Evolutionary conservation across 768 basidiomycete species (phyloP), one percentile per base, ranked within the genome.

Genomic region (Pulveroboletus ravenelii): DNA sequence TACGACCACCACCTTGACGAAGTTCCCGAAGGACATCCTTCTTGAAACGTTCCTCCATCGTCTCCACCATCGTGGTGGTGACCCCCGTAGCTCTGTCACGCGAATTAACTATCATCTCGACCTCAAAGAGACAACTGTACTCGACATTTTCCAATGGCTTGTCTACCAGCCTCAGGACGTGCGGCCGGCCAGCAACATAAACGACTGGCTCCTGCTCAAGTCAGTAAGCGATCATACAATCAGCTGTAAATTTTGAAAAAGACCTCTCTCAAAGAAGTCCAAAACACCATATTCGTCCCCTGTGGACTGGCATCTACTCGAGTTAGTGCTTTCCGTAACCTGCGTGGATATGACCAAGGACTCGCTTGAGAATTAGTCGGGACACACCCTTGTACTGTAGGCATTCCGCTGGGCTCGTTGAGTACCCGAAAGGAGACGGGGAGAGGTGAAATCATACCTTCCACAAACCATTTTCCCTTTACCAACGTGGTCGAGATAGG

Each of bases 261-360:
- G 45, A 87, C 90, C 74, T 97, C 93, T 63, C 96, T 79, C 51
- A 99, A 67, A 0, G 90, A 94, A n/a, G 93, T 97, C 96, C 96
- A 98, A 53, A 81, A 85, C 13, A 93, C 86, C 56, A 67, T 78
- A 50, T 89, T 87, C 23, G 70, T 61, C 1, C 93, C 93, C n/a
- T 79, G 74, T 13, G 86, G 85, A 8, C 81, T 82, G 4, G 94
- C 96, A 54, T 86, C 78, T 41, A 98, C 88, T 51, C 88, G 77
- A 18, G 76, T 70, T 39, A 98, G 69, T 3, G 93, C 92, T 50
- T 82, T 77, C 47, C 90, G 81, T 51, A 96, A 72, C 7, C 93
- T 93, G 29, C 25, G 12, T 14, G 41, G 47, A 50, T 10, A 47
- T 48, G 40, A 50, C 44, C 38, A 20, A 47, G 5, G 37, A 20